A percentile compares a stretch with the other conserved stretches of the same genome.
Evolutionary conservation across 345 rosid genomes (phyloP).

Genomic region (Ceriops decandra): DNA sequence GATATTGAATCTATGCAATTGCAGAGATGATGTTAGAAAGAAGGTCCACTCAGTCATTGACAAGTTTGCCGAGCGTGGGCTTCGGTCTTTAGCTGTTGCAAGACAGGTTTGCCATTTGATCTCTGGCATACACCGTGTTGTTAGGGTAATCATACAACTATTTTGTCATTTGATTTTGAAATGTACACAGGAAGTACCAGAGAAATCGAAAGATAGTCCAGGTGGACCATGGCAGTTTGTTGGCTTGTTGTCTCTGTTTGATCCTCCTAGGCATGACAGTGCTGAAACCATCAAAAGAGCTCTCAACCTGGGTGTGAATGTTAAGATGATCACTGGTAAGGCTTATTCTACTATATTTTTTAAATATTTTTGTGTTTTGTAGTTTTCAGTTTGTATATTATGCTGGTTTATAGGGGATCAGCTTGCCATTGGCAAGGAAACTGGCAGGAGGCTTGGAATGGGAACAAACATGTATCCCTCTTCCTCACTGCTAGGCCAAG

Average conservation of each 20-base stretch:
- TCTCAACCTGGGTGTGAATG: constrained; percentile 83
- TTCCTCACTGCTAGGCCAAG: constrained; percentile 77
- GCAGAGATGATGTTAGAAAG: constrained; percentile 67
- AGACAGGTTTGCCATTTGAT: constrained; percentile 55
- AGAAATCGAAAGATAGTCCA: constrained; percentile 59
- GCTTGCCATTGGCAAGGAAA: constrained; percentile 92
- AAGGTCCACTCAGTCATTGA: constrained; percentile 73
- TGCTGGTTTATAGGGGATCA: constrained; percentile 62
- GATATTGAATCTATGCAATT: constrained; percentile 69
- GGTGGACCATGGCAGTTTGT: constrained; percentile 88
- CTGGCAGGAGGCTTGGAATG: constrained; percentile 95
- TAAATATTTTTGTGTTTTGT: not conserved
- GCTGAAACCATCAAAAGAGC: constrained; percentile 95
- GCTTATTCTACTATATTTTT: constrained; percentile 3
- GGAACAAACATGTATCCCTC: constrained; percentile 97
- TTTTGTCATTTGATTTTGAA: constrained; percentile 5
- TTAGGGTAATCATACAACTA: not conserved
- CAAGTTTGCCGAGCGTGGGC: constrained; percentile 92
- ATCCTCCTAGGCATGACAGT: constrained; percentile 97
- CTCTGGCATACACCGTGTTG: constrained; percentile 1
- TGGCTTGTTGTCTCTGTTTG: constrained; percentile 84
- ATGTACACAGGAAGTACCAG: constrained; percentile 69
- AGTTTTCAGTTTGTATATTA: not conserved
- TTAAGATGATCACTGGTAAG: constrained; percentile 89
- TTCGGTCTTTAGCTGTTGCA: constrained; percentile 83